Conservation (phyloP, 306 rosid species). For the Cucurbita maxima region DNA sequence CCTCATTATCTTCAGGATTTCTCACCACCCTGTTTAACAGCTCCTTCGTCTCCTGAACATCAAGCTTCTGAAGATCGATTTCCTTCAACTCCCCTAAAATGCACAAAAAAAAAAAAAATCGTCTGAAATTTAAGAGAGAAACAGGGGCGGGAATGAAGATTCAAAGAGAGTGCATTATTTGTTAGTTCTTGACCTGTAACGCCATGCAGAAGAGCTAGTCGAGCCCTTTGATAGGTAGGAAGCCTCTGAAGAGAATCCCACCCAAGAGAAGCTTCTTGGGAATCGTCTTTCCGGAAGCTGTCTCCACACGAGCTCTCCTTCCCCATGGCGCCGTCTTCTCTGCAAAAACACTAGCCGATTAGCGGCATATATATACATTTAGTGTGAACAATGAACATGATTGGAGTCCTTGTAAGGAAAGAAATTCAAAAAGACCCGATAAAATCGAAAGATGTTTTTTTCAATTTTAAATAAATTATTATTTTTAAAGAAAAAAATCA, state of each 20-base stretch:
- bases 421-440: too few relatives aligned
- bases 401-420: too few relatives aligned
- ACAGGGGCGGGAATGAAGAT: too few relatives aligned
- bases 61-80: conserved; percentile 5
- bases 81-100: conserved; percentile 1
- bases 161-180: too few relatives aligned
- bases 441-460: too few relatives aligned
- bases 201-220: background rate
- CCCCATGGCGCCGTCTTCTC: background rate
- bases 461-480: too few relatives aligned
- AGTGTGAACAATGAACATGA: too few relatives aligned
- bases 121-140: too few relatives aligned
- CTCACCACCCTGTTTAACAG: background rate
- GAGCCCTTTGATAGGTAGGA: conserved; percentile 3
- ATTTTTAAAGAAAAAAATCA: too few relatives aligned
- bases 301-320: background rate
- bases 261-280: background rate
- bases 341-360: background rate
- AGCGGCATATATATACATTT: background rate
- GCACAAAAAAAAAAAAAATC: background rate
- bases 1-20: background rate
- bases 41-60: background rate
- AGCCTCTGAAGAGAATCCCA: conserved; percentile 6
- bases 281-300: background rate
- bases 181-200: background rate